Percentiles rank a stretch among this genome's conserved stretches.
phyloP scores from a whole-genome alignment of 768 basidiomycete species.

The Xerocomus potaroensis region DNA sequence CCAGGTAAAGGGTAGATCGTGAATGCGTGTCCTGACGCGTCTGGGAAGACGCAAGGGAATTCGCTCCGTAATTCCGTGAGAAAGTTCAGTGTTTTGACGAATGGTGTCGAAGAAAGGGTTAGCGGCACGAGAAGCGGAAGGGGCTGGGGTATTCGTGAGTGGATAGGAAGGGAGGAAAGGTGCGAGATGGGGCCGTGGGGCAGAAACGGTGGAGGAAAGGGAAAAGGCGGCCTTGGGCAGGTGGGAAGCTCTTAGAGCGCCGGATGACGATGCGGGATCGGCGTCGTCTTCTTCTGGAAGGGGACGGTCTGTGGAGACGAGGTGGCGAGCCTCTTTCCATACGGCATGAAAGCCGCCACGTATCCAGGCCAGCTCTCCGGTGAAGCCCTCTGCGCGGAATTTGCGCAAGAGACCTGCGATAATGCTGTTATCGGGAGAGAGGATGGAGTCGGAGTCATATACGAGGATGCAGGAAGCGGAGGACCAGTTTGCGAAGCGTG shows the following conservation, averaged over 20 bases:
- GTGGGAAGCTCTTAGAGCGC: conserved; percentile 48
- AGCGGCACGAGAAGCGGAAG: conserved; percentile 27
- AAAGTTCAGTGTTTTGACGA: conserved; percentile 81
- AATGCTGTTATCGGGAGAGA: conserved; percentile 61
- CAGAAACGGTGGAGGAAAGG: conserved; percentile 39
- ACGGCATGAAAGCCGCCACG: conserved; percentile 79
- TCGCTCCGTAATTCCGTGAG: conserved; percentile 68
- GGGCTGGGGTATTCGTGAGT: conserved; percentile 17
- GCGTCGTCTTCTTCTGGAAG: conserved; percentile 48
- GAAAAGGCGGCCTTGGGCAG: conserved; percentile 66
- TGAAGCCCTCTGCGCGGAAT: conserved; percentile 57
- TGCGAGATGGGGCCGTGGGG: conserved; percentile 13
- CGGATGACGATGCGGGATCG: conserved; percentile 28
- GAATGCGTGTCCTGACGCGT: conserved; percentile 50
- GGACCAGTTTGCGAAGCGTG: conserved; percentile 57
- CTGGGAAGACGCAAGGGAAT: conserved; percentile 65
- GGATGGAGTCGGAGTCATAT: conserved; percentile 74
- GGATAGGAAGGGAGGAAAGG: not conserved
- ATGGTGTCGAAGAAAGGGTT: conserved; percentile 98
- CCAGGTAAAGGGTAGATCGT: conserved; percentile 79
- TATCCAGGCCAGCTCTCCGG: conserved; percentile 70
- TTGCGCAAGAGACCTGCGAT: conserved; percentile 72
- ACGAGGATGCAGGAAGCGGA: conserved; percentile 65
- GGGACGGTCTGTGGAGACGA: conserved; percentile 49
- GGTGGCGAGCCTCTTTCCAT: conserved; percentile 46